These are phyloP conservation scores for Tetracladium setigerum DNA, from an alignment of 495 filamentous ascomycete species.

Conservation along the genomic window DNA sequence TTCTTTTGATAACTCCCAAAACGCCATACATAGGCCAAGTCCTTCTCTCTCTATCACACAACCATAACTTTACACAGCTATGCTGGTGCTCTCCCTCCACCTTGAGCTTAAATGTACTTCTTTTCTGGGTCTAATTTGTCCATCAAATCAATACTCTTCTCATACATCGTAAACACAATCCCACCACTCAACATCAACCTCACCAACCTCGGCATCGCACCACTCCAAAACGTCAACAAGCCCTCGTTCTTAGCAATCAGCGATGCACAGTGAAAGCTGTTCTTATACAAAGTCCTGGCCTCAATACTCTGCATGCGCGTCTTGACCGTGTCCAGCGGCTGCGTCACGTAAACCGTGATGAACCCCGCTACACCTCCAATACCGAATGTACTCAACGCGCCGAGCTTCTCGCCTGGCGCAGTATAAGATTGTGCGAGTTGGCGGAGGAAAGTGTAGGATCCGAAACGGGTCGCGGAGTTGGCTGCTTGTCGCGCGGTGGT, in stretches of 20 bases:
- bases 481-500: constrained; percentile 92
- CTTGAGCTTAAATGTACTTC: constrained; percentile 52
- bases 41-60: background rate
- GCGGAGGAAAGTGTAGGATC: constrained; percentile 81
- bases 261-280: constrained; percentile 78
- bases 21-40: constrained; percentile 7
- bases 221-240: constrained; percentile 85
- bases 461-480: constrained; percentile 85
- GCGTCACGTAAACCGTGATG: constrained; percentile 87
- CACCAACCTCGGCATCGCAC: constrained; percentile 77
- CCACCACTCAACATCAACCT: constrained; percentile 85
- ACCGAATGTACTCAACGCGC: constrained; percentile 79
- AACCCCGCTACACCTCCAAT: constrained; percentile 85
- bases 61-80: background rate
- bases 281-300: constrained; percentile 73
- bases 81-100: constrained; percentile 22
- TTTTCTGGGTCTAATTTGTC: constrained; percentile 75
- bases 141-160: constrained; percentile 90
- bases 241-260: constrained; percentile 87
- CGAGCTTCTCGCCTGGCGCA: constrained; percentile 89
- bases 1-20: background rate
- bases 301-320: constrained; percentile 98
- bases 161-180: constrained; percentile 99
- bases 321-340: constrained; percentile 93
- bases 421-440: constrained; percentile 90